Percentiles rank a stretch among this genome's conserved stretches.
Conservation (phyloP, 805 yeast species). For the Nakazawaea sp. region DNA sequence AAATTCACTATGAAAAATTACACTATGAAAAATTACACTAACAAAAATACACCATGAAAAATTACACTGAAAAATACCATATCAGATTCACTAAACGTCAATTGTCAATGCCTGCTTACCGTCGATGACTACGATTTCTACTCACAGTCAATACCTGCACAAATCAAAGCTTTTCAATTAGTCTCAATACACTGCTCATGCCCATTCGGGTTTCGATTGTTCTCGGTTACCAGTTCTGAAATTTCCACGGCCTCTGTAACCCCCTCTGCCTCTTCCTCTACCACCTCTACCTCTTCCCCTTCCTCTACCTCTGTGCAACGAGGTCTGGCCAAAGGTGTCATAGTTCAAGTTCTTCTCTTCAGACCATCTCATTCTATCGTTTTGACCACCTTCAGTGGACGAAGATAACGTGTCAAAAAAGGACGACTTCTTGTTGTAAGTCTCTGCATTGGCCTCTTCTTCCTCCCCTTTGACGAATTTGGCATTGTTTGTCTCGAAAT, state of each 20-base stretch:
- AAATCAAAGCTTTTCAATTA: too few relatives aligned
- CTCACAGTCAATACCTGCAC: too few relatives aligned
- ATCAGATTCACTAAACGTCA: too few relatives aligned
- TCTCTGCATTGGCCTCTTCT: constrained; percentile 25
- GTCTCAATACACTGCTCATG: too few relatives aligned
- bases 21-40: too few relatives aligned
- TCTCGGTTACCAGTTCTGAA: constrained; percentile 4
- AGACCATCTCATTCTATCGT: constrained; percentile 50
- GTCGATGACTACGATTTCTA: too few relatives aligned
- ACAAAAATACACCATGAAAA: too few relatives aligned
- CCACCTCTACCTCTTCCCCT: constrained; percentile 32
- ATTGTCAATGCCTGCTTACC: too few relatives aligned
- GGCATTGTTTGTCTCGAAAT: constrained; percentile 70
- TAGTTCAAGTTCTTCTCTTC: constrained; percentile 67
- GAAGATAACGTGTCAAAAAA: constrained; percentile 85
- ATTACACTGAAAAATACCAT: too few relatives aligned
- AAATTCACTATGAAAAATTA: background rate
- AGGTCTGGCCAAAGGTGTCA: constrained; percentile 80
- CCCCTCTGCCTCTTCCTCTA: constrained; percentile 27
- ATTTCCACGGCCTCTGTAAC: constrained; percentile 15
- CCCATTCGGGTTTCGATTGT: constrained; percentile 14
- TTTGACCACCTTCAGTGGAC: constrained; percentile 42
- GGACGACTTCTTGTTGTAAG: constrained; percentile 75
- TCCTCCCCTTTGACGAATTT: constrained; percentile 48
- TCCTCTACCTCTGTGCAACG: constrained; percentile 44